Percentiles rank a stretch among this genome's conserved stretches.
These are phyloP conservation scores for Vigna mungo DNA, from an alignment of 306 rosid species.

Conservation along the genomic window DNA sequence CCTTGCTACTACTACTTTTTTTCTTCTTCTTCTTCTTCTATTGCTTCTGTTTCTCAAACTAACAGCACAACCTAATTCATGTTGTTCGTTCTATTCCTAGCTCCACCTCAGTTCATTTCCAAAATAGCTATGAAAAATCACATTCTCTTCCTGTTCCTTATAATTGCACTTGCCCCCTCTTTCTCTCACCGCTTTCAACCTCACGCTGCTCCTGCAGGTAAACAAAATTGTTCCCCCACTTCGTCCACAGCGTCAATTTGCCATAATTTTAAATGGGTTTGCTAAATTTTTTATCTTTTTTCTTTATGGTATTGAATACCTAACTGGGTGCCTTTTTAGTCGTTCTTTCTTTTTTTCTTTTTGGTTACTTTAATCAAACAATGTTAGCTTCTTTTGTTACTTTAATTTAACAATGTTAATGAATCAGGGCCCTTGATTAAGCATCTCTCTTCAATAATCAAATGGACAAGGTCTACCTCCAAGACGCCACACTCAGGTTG, in stretches of 20 bases:
- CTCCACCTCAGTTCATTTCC: slow-evolving; percentile 10
- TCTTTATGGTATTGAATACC: slow-evolving; percentile 14
- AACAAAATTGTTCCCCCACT: slow-evolving; percentile 21
- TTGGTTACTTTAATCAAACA: slow-evolving; percentile 14
- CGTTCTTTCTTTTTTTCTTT: neutral
- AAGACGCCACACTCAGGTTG: slow-evolving; percentile 79
- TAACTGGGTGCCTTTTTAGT: slow-evolving; percentile 30
- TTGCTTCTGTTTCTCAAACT: slow-evolving; percentile 15
- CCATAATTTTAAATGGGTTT: slow-evolving; percentile 47
- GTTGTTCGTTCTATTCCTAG: neutral
- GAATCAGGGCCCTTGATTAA: slow-evolving; percentile 81
- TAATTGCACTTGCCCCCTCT: slow-evolving; percentile 47
- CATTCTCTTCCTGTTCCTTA: slow-evolving; percentile 46
- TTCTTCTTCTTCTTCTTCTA: slow-evolving; percentile 11
- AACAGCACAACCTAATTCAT: neutral
- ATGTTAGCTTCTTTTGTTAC: slow-evolving; percentile 23
- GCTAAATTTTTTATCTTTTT: slow-evolving; percentile 40
- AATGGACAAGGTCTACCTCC: slow-evolving; percentile 86
- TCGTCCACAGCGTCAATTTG: slow-evolving; percentile 22
- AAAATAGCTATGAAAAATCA: slow-evolving; percentile 61
- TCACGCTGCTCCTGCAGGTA: slow-evolving; percentile 91
- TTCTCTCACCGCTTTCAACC: slow-evolving; percentile 63
- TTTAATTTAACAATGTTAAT: slow-evolving; percentile 40
- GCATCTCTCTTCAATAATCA: slow-evolving; percentile 76
- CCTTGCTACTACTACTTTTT: slow-evolving; percentile 6